Conservation (phyloP, 495 filamentous ascomycete species). For the Xylaria nigripes region DNA sequence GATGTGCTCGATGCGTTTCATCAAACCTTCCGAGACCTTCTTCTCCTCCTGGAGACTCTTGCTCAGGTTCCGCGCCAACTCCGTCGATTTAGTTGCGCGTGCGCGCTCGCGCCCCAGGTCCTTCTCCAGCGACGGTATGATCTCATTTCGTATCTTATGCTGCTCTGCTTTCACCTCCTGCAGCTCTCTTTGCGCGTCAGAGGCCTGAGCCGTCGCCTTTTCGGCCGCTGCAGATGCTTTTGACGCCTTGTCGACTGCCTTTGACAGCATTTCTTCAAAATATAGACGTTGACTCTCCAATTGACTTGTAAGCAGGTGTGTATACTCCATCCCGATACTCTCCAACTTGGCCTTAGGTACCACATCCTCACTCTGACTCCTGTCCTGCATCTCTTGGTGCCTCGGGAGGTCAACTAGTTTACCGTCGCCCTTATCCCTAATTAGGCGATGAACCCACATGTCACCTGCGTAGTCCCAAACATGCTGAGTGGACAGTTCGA, state of each 20-base stretch:
- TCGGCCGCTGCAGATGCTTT: constrained; percentile 61
- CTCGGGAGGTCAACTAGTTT: constrained; percentile 78
- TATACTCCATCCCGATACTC: constrained; percentile 85
- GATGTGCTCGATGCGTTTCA: constrained; percentile 66
- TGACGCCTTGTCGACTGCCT: constrained; percentile 83
- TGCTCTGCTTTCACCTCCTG: constrained; percentile 46
- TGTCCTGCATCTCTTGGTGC: constrained; percentile 16
- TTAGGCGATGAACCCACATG: constrained; percentile 89
- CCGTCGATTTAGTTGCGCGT: constrained; percentile 60
- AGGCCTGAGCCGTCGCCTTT: constrained; percentile 48
- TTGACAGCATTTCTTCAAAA: constrained; percentile 87
- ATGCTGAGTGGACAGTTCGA: constrained; percentile 86
- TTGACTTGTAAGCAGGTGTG: constrained; percentile 83
- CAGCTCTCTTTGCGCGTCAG: constrained; percentile 44
- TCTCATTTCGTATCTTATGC: constrained; percentile 46
- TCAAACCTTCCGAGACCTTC: constrained; percentile 65
- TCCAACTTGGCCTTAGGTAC: constrained; percentile 89
- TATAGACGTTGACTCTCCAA: constrained; percentile 87
- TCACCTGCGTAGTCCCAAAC: constrained; percentile 98
- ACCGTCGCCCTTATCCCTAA: constrained; percentile 83
- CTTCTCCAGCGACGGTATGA: constrained; percentile 57
- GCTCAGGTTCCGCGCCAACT: constrained; percentile 65
- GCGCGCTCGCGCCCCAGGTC: constrained; percentile 60
- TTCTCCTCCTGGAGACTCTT: constrained; percentile 84
- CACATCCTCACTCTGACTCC: constrained; percentile 47